Evolutionary conservation across 805 yeast species (phyloP).

Genomic region (Citeromyces matritensis): DNA sequence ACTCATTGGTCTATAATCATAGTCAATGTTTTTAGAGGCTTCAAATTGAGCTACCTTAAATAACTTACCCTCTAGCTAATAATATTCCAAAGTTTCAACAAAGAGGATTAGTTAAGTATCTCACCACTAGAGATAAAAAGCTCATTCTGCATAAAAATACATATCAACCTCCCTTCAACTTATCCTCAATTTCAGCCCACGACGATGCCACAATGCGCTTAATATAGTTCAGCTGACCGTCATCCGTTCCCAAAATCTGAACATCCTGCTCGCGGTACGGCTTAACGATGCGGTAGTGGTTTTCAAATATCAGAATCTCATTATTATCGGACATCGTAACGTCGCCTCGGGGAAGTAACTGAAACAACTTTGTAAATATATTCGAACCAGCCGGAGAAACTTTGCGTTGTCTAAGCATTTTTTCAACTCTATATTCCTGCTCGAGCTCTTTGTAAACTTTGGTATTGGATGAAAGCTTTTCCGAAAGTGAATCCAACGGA

Average conservation of each 20-base stretch:
- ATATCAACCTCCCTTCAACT: constrained; percentile 39
- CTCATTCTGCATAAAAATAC: too few species aligned
- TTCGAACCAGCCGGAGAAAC: too few species aligned
- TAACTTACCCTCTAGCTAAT: too few species aligned
- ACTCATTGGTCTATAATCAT: neutral
- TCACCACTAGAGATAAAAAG: too few species aligned
- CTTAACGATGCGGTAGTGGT: constrained; percentile 19
- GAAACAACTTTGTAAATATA: constrained; percentile 8
- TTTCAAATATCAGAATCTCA: constrained; percentile 19
- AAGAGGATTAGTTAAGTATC: too few species aligned
- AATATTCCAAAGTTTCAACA: too few species aligned
- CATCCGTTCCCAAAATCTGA: constrained; percentile 8
- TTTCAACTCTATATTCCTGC: constrained; percentile 8
- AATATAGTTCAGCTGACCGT: constrained; percentile 16
- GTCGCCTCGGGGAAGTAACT: constrained; percentile 14
- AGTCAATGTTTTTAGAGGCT: too few species aligned
- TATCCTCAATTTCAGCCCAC: constrained; percentile 25
- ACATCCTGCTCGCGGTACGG: constrained; percentile 21
- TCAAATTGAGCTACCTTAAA: too few species aligned
- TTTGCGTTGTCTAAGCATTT: constrained; percentile 6
- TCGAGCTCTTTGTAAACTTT: constrained; percentile 8
- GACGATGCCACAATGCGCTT: constrained; percentile 34
- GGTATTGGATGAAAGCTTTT: constrained; percentile 6
- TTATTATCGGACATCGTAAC: constrained; percentile 15
- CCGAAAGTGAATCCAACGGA: constrained; percentile 6